Evolutionary conservation across 108 stramenopile species (phyloP), one percentile per base, ranked within the genome.

Genomic region (Skeletonema menzelii): DNA sequence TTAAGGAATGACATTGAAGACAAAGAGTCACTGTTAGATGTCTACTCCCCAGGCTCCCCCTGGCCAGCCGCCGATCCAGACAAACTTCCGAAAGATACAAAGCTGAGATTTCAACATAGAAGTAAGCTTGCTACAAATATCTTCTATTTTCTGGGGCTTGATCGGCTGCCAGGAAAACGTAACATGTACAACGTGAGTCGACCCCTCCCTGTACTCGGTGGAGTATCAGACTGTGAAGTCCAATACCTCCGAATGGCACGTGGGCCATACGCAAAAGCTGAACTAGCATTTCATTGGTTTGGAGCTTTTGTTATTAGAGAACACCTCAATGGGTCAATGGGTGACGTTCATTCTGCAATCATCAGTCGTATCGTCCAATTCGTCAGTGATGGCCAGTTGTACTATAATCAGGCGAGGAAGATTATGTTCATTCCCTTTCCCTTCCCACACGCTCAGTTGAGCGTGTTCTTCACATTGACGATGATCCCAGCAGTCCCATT

Each of bases 401-500:
- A 59, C 30, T 93, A 93, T 80, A 86, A 93, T 62, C 82, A 87
- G 55, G 87, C 86, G 8, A 74, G 92, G 31, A 88, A 93, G 77
- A 88, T 90, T 59, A 84, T 75, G 77, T 87, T 76, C 62, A 85
- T 93, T 32, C 92, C 92, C 14, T 93, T 93, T 53, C 92, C 92
- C 1, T 90, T 93, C 59, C 83, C 80, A 2, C 90, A 89, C 75
- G 89, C 88, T 8, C 92, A 93, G 65, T 44, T 91, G 8, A 77
- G 85, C 20, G 82, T 73, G 27, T 67, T 93, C 35, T 93, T 80
- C 55, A 77, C 85, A 31, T 28, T 86, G 28, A 56, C 80, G 4
- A 69, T 90, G 53, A 63, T 91, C 7, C 63, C 68, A 14, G 57
- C 77, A 3, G 63, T 91, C 12, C 86, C 92, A 0, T 80, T 85